Evolutionary conservation across 805 yeast species (phyloP).

Genomic region (Helenozyma baotianmanensis): DNA sequence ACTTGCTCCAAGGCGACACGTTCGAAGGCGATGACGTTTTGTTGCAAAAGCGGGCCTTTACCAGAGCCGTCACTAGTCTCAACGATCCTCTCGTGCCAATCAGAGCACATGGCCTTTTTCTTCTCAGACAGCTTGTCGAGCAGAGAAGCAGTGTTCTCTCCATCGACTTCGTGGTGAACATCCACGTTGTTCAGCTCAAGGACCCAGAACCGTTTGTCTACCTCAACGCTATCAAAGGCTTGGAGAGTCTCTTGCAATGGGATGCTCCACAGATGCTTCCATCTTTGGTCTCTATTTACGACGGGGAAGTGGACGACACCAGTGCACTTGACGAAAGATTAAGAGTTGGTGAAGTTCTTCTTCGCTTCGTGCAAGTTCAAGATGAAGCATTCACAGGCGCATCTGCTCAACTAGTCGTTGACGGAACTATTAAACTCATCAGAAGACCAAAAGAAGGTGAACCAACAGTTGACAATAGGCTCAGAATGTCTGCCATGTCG

Average conservation of each 20-base stretch:
- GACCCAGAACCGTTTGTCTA: constrained; percentile 87
- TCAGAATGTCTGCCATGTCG: constrained; percentile 86
- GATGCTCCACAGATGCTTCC: constrained; percentile 35
- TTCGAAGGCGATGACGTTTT: constrained; percentile 19
- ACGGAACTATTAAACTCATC: constrained; percentile 39
- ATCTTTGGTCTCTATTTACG: constrained; percentile 36
- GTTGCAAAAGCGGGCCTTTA: constrained; percentile 38
- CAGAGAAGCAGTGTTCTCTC: constrained; percentile 48
- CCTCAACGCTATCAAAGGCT: constrained; percentile 75
- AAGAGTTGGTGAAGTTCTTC: constrained; percentile 76
- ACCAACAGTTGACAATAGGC: constrained; percentile 46
- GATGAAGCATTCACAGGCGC: constrained; percentile 47
- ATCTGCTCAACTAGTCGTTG: constrained; percentile 39
- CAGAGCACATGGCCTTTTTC: constrained; percentile 76
- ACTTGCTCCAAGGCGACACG: constrained; percentile 23
- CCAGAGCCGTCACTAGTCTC: constrained; percentile 60
- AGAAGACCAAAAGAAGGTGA: constrained; percentile 19
- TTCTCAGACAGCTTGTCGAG: constrained; percentile 53
- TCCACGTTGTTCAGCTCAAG: constrained; percentile 60
- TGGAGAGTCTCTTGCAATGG: constrained; percentile 53
- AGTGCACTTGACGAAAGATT: constrained; percentile 57
- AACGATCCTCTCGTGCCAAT: constrained; percentile 80
- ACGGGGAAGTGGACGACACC: constrained; percentile 16
- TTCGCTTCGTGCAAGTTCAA: constrained; percentile 49
- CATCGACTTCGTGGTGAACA: constrained; percentile 49